Conservation (phyloP, 257 asterid genomes). For the Penstemon eatonii region DNA sequence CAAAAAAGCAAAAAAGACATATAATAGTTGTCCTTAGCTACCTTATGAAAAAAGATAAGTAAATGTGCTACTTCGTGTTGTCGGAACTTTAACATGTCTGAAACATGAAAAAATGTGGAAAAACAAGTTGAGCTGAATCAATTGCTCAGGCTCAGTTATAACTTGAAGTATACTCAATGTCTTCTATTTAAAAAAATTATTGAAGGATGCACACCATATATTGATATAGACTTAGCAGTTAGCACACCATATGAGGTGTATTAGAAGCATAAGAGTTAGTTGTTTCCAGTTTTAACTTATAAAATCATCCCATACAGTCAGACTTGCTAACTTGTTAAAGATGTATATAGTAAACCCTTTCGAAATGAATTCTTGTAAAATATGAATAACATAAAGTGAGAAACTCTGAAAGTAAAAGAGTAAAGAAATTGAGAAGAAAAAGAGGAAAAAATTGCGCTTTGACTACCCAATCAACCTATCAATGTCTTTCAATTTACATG, state of each 20-base stretch:
- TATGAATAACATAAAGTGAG: background rate
- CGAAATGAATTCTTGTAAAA: background rate
- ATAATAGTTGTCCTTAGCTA: slow-evolving; percentile 11
- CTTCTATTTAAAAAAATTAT: background rate
- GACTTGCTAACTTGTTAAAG: slow-evolving; percentile 4
- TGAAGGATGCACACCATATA: background rate
- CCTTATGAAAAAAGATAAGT: slow-evolving; percentile 4
- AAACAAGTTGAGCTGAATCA: background rate
- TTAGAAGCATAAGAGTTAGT: background rate
- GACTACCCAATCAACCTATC: background rate
- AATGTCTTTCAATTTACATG: background rate
- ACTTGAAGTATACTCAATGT: slow-evolving; percentile 4
- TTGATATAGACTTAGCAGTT: background rate
- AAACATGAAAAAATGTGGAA: background rate
- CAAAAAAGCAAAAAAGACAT: slow-evolving; percentile 19
- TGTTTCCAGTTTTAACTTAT: slow-evolving; percentile 12
- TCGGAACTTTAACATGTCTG: background rate
- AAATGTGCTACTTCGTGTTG: background rate
- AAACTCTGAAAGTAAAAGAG: background rate
- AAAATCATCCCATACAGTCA: background rate
- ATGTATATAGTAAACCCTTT: no score
- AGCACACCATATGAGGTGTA: background rate
- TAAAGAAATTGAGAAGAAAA: background rate
- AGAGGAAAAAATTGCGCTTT: background rate
- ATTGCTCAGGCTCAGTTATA: slow-evolving; percentile 4